These are phyloP conservation scores for Truncatella angustata DNA, from an alignment of 2,329 filamentous ascomycete species.

Conservation along the genomic window DNA sequence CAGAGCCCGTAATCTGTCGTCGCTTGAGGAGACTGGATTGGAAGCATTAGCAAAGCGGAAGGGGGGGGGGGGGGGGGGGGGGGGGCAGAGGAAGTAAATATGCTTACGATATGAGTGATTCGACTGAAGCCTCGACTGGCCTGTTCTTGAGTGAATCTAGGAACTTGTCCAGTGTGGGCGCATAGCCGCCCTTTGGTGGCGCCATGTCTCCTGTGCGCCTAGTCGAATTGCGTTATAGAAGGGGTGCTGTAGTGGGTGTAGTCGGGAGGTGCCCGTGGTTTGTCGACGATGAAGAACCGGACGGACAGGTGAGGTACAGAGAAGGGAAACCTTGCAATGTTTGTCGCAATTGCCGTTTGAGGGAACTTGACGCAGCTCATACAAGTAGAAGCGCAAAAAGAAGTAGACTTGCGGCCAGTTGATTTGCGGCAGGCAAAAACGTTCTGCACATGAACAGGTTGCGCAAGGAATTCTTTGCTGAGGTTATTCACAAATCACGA, in stretches of 20 bases:
- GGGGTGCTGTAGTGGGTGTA: constrained; percentile 11
- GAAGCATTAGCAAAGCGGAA: not conserved
- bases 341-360: not conserved
- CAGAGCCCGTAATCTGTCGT: constrained; percentile 82
- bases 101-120: constrained; percentile 76
- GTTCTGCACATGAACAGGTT: too few species aligned
- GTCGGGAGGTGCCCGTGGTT: too few species aligned
- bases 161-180: constrained; percentile 75
- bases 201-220: constrained; percentile 46
- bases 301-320: too few species aligned
- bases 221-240: not conserved
- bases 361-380: too few species aligned
- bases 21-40: constrained; percentile 78
- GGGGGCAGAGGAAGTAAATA: too few species aligned
- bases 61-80: not conserved
- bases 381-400: too few species aligned
- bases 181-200: constrained; percentile 51
- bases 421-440: too few species aligned
- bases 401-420: too few species aligned
- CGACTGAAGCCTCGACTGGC: constrained; percentile 77
- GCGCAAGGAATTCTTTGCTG: too few species aligned
- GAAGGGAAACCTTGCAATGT: not conserved
- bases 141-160: constrained; percentile 75
- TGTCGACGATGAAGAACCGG: too few species aligned
- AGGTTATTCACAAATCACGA: too few species aligned